Percentiles rank a stretch among this genome's conserved stretches.
Evolutionary conservation across 805 yeast genomes (phyloP).

Genomic region (Cyberlindnera veronae): DNA sequence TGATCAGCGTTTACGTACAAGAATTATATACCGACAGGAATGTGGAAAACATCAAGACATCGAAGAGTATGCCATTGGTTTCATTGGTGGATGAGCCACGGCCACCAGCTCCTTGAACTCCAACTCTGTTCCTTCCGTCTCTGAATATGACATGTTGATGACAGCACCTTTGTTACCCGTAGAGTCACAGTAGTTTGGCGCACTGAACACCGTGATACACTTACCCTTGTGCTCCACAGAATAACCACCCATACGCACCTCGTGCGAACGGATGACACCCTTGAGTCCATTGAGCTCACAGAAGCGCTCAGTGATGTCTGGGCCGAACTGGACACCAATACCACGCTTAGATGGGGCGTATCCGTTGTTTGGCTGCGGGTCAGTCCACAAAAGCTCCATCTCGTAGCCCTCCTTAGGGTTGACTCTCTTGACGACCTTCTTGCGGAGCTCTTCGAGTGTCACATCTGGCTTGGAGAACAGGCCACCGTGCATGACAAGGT

Average conservation of each 20-base stretch:
- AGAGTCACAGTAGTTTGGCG: constrained; percentile 95
- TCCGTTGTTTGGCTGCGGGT: constrained; percentile 80
- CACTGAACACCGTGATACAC: constrained; percentile 92
- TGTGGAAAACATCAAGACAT: no score
- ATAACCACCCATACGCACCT: constrained; percentile 89
- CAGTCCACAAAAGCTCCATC: constrained; percentile 97
- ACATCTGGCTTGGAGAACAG: constrained; percentile 75
- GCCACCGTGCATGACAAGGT: constrained; percentile 94
- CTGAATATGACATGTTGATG: constrained; percentile 55
- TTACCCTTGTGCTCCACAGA: constrained; percentile 83
- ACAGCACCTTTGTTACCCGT: constrained; percentile 91
- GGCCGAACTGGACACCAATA: constrained; percentile 94
- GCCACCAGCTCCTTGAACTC: constrained; percentile 66
- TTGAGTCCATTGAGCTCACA: constrained; percentile 66
- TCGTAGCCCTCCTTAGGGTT: constrained; percentile 91
- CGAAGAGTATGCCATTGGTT: constrained; percentile 87
- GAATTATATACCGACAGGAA: no score
- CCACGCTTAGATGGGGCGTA: constrained; percentile 91
- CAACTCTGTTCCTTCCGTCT: constrained; percentile 35
- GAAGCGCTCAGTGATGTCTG: constrained; percentile 83
- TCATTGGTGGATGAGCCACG: constrained; percentile 84
- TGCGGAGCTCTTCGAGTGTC: constrained; percentile 69
- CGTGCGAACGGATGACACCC: constrained; percentile 90
- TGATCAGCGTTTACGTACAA: no score
- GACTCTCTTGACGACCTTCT: constrained; percentile 70